Evolutionary conservation across 768 basidiomycete genomes (phyloP).

Genomic region (Pulveroboletus sp.): DNA sequence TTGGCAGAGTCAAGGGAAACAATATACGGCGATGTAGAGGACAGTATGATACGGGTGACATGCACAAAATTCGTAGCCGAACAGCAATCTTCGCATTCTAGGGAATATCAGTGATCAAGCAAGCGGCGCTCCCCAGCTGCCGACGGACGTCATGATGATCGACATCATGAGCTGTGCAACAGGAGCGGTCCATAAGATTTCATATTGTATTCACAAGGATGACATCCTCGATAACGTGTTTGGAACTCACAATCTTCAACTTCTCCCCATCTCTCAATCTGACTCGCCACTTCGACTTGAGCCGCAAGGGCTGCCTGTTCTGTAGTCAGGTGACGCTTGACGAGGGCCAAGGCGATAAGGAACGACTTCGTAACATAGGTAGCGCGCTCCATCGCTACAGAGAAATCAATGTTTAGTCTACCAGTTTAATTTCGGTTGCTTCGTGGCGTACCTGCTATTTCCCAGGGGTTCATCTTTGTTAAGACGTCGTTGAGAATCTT

Average conservation of each 20-base stretch:
- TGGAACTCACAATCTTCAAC: slow-evolving; percentile 90
- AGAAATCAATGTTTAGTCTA: neutral
- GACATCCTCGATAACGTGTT: neutral
- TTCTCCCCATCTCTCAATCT: slow-evolving; percentile 98
- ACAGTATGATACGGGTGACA: slow-evolving; percentile 3
- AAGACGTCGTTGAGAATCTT: slow-evolving; percentile 55
- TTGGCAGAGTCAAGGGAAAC: slow-evolving; percentile 11
- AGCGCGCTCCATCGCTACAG: slow-evolving; percentile 82
- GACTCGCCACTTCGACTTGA: slow-evolving; percentile 90
- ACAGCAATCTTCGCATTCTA: slow-evolving; percentile 16
- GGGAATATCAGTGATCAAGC: slow-evolving; percentile 42
- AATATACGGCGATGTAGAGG: neutral
- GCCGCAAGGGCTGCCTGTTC: slow-evolving; percentile 84
- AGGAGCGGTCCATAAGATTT: slow-evolving; percentile 13
- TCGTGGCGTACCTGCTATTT: slow-evolving; percentile 72
- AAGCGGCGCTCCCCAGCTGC: slow-evolving; percentile 77
- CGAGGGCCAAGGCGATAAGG: slow-evolving; percentile 80
- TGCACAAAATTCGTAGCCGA: slow-evolving; percentile 5
- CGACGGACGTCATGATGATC: slow-evolving; percentile 92
- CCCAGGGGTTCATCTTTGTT: slow-evolving; percentile 69
- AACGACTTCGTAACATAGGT: slow-evolving; percentile 90
- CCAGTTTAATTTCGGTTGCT: neutral
- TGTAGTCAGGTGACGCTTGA: slow-evolving; percentile 68
- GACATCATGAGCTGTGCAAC: slow-evolving; percentile 84
- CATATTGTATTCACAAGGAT: neutral